Base-by-base conservation (phyloP, 805 yeast species). In the Ogataea angusta region DNA sequence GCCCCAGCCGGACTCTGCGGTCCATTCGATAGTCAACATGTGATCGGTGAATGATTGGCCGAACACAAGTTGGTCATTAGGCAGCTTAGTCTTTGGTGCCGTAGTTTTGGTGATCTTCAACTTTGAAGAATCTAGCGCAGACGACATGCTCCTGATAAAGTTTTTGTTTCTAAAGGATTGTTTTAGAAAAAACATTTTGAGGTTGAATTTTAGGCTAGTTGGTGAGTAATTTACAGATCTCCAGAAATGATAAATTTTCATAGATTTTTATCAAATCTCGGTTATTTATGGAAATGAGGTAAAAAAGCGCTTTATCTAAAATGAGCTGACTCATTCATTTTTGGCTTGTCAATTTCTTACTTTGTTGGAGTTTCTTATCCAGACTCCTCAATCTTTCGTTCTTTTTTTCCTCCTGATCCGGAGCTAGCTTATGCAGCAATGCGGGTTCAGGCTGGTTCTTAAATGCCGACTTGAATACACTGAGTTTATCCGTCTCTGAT, bases 11-110 rank as follows among this genome's bases (percentile, higher is more conserved):
- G 66, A 58, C 40, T 72, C 70, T 22, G 70, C 69, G 44, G 78
- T 76, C 96, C 97, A 93, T 60, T 87, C 89, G 37, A 88, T 68
- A 54, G 84, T 78, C 60, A 91, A 70, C 87, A 91, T 91, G 62
- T 91, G 98, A 60, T 79, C 84, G 38, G 96, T 85, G 73, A 90
- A 89, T 4, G 78, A 59, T 52, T 78, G 73, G 47, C 91, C 93
- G 58, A 85, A 85, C 30, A 77, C 78, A 48, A 85, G 72, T 53
- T 80, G 54, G 16, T 80, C 82, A 45, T 80, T 75, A 43, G 86
- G 76, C 33, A 75, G 67, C 38, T 75, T 76, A 9, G 57, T 49
- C 55, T 80, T 79, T 48, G 85, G 86, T 16, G 61, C 41, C 3
- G 66, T 41, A 14, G 72, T 71, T 42, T 66, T 66, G n/a, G 68